phyloP scores from a whole-genome alignment of 83 land plant species.

The Larix sibirica region DNA sequence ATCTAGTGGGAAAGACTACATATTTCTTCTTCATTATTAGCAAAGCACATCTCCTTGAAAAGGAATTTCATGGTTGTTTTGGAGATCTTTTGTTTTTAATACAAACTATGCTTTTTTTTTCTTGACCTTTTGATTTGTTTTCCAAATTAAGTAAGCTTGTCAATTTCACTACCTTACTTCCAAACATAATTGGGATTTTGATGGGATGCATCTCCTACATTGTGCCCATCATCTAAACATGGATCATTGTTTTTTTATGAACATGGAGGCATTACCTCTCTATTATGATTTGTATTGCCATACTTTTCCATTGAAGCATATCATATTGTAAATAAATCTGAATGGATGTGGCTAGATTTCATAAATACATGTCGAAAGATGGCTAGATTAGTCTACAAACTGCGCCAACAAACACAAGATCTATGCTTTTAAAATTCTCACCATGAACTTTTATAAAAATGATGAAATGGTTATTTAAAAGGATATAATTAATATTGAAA shows the following conservation, averaged over 20 bases:
- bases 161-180: background rate
- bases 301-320: background rate
- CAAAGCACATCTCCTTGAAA: background rate
- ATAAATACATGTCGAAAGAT: too few species aligned
- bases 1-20: too few species aligned
- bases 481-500: too few species aligned
- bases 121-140: background rate
- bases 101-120: background rate
- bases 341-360: background rate
- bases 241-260: background rate
- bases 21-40: too few species aligned
- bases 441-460: too few species aligned
- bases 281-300: background rate
- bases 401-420: too few species aligned
- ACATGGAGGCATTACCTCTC: background rate
- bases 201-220: background rate
- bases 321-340: background rate
- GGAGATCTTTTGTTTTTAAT: background rate
- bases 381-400: too few species aligned
- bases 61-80: background rate
- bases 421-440: too few species aligned
- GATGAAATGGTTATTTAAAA: too few species aligned
- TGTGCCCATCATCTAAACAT: background rate
- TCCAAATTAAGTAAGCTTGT: background rate
- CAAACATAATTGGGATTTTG: background rate